These are phyloP conservation scores for Viola pubescens DNA, from an alignment of 441 rosid genomes.

Conservation along the genomic window DNA sequence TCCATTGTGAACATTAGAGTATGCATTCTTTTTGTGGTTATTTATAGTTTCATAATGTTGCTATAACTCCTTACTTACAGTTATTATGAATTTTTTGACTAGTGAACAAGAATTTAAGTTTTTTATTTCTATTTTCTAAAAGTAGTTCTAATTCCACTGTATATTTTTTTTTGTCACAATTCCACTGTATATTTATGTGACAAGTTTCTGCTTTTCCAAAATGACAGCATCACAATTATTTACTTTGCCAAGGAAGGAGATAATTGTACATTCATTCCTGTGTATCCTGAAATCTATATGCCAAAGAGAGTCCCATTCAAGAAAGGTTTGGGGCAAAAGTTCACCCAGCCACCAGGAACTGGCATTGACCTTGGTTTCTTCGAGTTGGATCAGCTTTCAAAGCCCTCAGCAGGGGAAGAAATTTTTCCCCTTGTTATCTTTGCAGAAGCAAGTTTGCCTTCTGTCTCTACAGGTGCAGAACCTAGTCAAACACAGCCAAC, in stretches of 20 bases:
- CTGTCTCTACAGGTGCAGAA: conserved; percentile 18
- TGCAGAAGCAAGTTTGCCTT: conserved; percentile 44
- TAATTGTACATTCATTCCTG: conserved; percentile 50
- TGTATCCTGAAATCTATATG: conserved; percentile 38
- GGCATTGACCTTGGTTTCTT: conserved; percentile 73
- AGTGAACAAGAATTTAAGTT: too few species aligned
- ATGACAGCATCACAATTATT: conserved; percentile 52
- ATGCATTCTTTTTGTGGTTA: too few species aligned
- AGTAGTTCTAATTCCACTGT: too few species aligned
- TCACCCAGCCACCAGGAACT: conserved; percentile 61
- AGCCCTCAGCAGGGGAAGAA: conserved; percentile 49
- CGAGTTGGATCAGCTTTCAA: conserved; percentile 57
- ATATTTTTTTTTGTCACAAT: too few species aligned
- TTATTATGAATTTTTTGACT: too few species aligned
- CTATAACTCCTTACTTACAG: too few species aligned
- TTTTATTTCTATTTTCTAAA: too few species aligned
- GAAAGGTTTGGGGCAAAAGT: conserved; percentile 60
- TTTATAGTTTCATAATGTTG: too few species aligned
- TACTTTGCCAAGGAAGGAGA: conserved; percentile 73
- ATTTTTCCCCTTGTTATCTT: conserved; percentile 70
- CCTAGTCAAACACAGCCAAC: conserved; percentile 19
- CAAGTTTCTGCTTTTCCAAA: conserved; percentile 8
- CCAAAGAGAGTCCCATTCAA: conserved; percentile 51
- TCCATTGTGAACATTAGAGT: too few species aligned
- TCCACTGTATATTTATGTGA: background rate